Percentiles rank a stretch among this genome's conserved stretches.
Conservation (phyloP, 768 basidiomycete genomes). For the Suillus placidus region DNA sequence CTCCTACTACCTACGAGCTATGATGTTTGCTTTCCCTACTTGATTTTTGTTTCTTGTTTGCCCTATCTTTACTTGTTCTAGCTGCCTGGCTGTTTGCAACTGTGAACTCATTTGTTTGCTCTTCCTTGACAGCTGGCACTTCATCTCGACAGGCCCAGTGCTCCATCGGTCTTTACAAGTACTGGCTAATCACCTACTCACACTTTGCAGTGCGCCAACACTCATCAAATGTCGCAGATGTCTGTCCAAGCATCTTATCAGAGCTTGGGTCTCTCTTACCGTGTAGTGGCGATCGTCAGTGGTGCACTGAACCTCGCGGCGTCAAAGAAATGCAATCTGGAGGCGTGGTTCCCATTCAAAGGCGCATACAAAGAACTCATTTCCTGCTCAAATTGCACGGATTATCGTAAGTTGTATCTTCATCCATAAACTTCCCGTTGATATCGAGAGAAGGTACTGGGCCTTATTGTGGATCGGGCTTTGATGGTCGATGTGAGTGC, state of each 20-base stretch:
- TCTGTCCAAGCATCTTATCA: constrained; percentile 82
- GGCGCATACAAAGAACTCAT: constrained; percentile 95
- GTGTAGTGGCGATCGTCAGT: constrained; percentile 92
- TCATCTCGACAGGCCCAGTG: too few species aligned
- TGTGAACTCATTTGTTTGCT: too few species aligned
- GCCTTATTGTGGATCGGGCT: constrained; percentile 89
- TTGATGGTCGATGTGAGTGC: constrained; percentile 90
- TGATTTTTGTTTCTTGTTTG: too few species aligned
- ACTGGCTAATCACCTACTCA: too few species aligned
- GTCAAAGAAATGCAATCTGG: constrained; percentile 95
- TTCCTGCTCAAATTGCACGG: constrained; percentile 97
- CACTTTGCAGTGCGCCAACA: too few species aligned
- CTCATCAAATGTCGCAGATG: too few species aligned
- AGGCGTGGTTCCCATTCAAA: constrained; percentile 99
- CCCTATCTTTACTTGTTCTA: too few species aligned
- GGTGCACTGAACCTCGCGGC: constrained; percentile 97
- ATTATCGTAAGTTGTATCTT: constrained; percentile 78
- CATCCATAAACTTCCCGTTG: neutral
- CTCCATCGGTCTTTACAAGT: too few species aligned
- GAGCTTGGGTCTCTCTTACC: constrained; percentile 90
- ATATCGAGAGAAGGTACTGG: constrained; percentile 68
- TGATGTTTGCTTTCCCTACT: too few species aligned
- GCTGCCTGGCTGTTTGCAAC: too few species aligned
- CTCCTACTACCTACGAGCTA: too few species aligned
- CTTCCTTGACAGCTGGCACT: too few species aligned